Conservation (phyloP, 2,329 filamentous ascomycete genomes). For the Exophiala alcalophila region DNA sequence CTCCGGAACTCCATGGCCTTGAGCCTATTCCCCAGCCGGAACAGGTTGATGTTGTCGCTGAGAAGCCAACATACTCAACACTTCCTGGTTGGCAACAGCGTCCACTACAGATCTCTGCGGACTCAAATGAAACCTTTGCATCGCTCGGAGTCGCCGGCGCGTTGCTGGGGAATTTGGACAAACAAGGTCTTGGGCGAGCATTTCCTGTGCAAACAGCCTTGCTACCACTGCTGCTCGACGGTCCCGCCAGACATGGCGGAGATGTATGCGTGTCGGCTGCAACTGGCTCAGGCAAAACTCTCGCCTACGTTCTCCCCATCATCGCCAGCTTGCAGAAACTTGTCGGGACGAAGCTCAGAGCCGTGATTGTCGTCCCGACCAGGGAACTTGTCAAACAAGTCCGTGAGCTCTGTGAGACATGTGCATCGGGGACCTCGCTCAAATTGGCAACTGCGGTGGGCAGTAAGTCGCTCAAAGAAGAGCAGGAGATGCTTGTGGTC, state of each 20-base stretch:
- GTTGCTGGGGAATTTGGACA: slow-evolving; percentile 60
- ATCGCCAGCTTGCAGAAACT: slow-evolving; percentile 69
- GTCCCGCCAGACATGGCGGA: slow-evolving; percentile 59
- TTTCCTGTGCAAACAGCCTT: slow-evolving; percentile 78
- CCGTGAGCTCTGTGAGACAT: slow-evolving; percentile 71
- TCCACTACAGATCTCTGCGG: slow-evolving; percentile 43
- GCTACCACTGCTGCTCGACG: slow-evolving; percentile 73
- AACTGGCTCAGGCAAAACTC: slow-evolving; percentile 92
- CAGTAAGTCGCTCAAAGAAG: slow-evolving; percentile 67
- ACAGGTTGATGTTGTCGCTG: slow-evolving; percentile 47
- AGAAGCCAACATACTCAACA: slow-evolving; percentile 68
- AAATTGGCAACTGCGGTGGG: slow-evolving; percentile 81
- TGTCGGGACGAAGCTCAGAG: slow-evolving; percentile 65
- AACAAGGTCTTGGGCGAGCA: slow-evolving; percentile 67
- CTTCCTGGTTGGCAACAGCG: slow-evolving; percentile 77
- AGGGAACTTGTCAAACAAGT: slow-evolving; percentile 87
- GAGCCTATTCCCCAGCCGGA: slow-evolving; percentile 78
- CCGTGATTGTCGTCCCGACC: slow-evolving; percentile 83
- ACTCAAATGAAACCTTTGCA: slow-evolving; percentile 57
- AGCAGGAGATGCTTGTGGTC: slow-evolving; percentile 62
- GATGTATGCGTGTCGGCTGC: slow-evolving; percentile 89
- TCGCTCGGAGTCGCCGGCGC: slow-evolving; percentile 62
- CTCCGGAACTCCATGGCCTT: slow-evolving; percentile 58
- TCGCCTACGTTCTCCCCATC: slow-evolving; percentile 86
- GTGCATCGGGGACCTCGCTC: slow-evolving; percentile 67